Base-by-base conservation (phyloP, 2,329 filamentous ascomycete genomes). In the Sarocladiaceae sp. region DNA sequence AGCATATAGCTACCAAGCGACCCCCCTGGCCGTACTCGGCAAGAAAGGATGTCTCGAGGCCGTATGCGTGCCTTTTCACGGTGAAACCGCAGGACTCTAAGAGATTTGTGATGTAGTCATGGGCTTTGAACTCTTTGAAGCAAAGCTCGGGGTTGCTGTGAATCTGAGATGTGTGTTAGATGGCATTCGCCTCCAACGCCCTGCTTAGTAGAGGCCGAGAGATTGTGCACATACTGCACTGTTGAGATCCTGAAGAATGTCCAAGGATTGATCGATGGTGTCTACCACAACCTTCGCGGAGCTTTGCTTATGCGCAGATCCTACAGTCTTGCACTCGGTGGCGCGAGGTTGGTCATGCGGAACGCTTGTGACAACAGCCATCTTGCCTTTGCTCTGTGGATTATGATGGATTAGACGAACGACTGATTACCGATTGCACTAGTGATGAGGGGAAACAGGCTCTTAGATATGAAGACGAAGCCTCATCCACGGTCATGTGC, bases 111-210 rank as follows among this genome's bases (percentile, higher is more conserved):
- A 76, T 60, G 4, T 64, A 57, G 13, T 69, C 62, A 52, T 76
- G 73, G 0, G 74, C 72, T 18, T 68, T 68, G 51, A 63, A 59
- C 55, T 76, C 72, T 37, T 72, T 60, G 54, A 68, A 75, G 4
- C 64, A 67, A 4, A 72, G 59, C 56, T 76, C 72, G 0, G 73
- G 73, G 40, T 75, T 65, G 37, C 70, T 68, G 58, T 74, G 72
- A n/a, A 76, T 37, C 35, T 37, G 29, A 73, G 59, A 62, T 63
- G n/a, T n/a, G n/a, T n/a, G n/a, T n/a, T n/a, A n/a, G n/a, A n/a
- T n/a, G n/a, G n/a, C n/a, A n/a, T n/a, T n/a, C n/a, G n/a, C n/a
- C n/a, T n/a, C n/a, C n/a, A n/a, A n/a, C n/a, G n/a, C n/a, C n/a
- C n/a, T n/a, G n/a, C n/a, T n/a, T n/a, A n/a, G n/a, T n/a, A n/a